Evolutionary conservation across 2,329 filamentous ascomycete species (phyloP).

Genomic region (Aspergillus fijiensis): DNA sequence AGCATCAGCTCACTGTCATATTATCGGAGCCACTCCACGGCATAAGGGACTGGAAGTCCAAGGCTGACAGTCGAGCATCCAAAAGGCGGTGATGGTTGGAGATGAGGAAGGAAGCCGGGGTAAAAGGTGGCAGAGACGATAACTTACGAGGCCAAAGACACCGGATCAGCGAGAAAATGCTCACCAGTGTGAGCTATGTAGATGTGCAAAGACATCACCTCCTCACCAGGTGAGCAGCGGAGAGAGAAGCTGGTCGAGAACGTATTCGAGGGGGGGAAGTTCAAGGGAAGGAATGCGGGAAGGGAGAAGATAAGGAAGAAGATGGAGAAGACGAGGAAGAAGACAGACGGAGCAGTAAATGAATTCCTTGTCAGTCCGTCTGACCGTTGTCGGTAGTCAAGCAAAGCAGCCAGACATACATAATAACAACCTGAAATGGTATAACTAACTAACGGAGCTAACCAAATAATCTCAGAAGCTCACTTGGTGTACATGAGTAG

Average conservation of each 20-base stretch:
- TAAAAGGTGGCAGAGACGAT: not conserved
- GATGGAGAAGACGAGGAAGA: not conserved
- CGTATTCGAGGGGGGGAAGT: not conserved
- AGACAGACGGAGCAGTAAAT: not conserved
- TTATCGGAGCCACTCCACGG: not conserved
- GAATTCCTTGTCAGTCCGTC: not conserved
- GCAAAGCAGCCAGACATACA: not conserved
- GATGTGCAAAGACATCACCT: slow-evolving; percentile 81
- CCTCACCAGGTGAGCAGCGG: slow-evolving; percentile 32
- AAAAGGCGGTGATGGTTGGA: not conserved
- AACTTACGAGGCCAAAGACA: slow-evolving; percentile 70
- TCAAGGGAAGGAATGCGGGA: slow-evolving; percentile 21
- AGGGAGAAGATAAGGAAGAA: slow-evolving; percentile 19
- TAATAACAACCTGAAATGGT: not conserved
- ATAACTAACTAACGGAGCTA: slow-evolving; percentile 8
- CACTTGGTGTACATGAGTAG: not conserved
- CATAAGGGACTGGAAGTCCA: not conserved
- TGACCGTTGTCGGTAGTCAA: not conserved
- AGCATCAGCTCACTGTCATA: slow-evolving; percentile 13
- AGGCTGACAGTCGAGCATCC: slow-evolving; percentile 10
- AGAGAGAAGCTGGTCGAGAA: slow-evolving; percentile 15
- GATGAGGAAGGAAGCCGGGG: not conserved
- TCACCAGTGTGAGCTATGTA: slow-evolving; percentile 92
- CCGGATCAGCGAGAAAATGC: slow-evolving; percentile 74
- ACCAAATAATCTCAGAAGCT: slow-evolving; percentile 15